Percentiles rank a stretch among this genome's conserved stretches.
Conservation (phyloP, 495 filamentous ascomycete genomes). For the Podospora pseudocomata region DNA sequence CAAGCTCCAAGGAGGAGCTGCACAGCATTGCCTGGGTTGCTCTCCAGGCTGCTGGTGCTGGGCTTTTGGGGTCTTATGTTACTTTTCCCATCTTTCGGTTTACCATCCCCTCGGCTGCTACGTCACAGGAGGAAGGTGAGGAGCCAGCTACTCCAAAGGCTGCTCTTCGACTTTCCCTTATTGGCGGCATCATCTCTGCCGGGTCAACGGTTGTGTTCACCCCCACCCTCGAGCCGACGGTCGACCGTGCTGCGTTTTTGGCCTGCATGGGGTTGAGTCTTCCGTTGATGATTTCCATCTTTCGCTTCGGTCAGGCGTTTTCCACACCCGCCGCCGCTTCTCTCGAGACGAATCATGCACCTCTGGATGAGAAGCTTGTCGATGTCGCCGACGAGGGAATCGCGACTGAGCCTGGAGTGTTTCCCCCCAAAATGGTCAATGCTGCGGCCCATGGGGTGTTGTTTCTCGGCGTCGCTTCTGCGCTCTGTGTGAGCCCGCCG, state of each 20-base stretch:
- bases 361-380: not conserved
- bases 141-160: not conserved
- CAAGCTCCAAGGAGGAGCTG: conserved; percentile 18
- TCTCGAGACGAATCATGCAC: too few relatives aligned
- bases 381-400: not conserved
- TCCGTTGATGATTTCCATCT: conserved; percentile 17
- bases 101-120: not conserved
- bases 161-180: conserved; percentile 8
- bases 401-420: not conserved
- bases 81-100: not conserved
- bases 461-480: not conserved
- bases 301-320: not conserved
- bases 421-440: not conserved
- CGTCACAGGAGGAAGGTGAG: not conserved
- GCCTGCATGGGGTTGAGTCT: conserved; percentile 19
- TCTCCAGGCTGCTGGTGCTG: conserved; percentile 17
- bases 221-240: conserved; percentile 12
- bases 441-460: not conserved
- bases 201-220: conserved; percentile 12
- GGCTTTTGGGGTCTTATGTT: conserved; percentile 14
- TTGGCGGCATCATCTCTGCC: conserved; percentile 19
- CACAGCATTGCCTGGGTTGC: conserved; percentile 18
- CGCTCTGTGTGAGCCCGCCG: not conserved
- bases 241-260: conserved; percentile 15
- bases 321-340: not conserved